A percentile compares a stretch with the other conserved stretches of the same genome.
Evolutionary conservation across 768 basidiomycete genomes (phyloP).

Genomic region (Rhizopogon vinicolor): DNA sequence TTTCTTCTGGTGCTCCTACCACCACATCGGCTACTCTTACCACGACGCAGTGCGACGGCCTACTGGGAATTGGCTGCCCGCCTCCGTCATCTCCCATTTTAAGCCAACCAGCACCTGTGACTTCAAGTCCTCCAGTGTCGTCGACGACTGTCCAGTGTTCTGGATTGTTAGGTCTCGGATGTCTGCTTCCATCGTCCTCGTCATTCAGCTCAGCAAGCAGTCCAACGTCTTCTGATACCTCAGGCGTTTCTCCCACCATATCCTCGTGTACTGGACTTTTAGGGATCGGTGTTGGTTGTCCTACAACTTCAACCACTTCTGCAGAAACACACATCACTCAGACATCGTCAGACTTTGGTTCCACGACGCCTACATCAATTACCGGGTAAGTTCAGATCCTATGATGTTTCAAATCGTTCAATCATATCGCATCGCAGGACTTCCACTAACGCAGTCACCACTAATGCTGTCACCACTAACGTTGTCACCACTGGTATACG

Average conservation of each 20-base stretch:
- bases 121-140: neutral
- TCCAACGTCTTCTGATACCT: neutral
- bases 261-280: constrained; percentile 7
- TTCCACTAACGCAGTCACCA: neutral
- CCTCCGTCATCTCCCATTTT: neutral
- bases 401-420: neutral
- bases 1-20: neutral
- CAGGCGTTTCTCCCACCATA: neutral
- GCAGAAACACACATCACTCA: neutral
- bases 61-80: constrained; percentile 8
- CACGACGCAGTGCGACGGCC: constrained; percentile 6
- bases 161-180: constrained; percentile 11
- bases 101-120: neutral
- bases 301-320: constrained; percentile 7
- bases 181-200: neutral
- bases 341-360: neutral
- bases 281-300: constrained; percentile 11
- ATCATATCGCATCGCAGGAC: neutral
- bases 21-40: neutral
- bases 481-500: neutral
- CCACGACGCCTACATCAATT: neutral
- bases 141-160: constrained; percentile 11
- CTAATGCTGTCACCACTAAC: neutral
- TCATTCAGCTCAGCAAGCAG: neutral
- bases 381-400: neutral